phyloP scores from a whole-genome alignment of 1,139 yeast genomes.

The Candida neerlandica region DNA sequence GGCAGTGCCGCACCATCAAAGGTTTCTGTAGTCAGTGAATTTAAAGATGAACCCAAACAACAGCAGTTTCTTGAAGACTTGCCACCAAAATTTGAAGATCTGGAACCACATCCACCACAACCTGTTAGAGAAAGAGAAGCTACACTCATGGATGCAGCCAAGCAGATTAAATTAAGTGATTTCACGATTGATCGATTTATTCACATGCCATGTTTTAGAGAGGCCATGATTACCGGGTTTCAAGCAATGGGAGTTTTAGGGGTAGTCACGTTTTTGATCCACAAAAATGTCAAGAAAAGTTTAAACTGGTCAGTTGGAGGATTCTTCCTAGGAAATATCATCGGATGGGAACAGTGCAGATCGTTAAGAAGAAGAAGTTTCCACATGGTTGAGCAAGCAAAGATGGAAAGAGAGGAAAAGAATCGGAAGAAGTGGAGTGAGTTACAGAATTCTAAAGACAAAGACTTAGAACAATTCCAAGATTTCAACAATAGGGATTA shows the following conservation, averaged over 20 bases:
- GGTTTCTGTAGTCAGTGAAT: constrained; percentile 29
- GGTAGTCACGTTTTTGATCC: constrained; percentile 68
- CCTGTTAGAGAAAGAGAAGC: constrained; percentile 18
- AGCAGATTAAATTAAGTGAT: constrained; percentile 44
- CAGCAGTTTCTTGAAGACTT: constrained; percentile 35
- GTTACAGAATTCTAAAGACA: constrained; percentile 20
- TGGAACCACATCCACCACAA: constrained; percentile 16
- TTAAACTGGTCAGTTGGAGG: constrained; percentile 87
- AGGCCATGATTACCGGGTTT: constrained; percentile 84
- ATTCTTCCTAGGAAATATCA: constrained; percentile 73
- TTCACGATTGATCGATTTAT: constrained; percentile 58
- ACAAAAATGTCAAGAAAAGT: constrained; percentile 62
- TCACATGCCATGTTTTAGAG: constrained; percentile 85
- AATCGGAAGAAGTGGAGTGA: constrained; percentile 30
- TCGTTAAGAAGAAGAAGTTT: constrained; percentile 64
- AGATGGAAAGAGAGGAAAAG: constrained; percentile 48
- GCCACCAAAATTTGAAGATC: constrained; percentile 52
- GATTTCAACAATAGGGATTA: constrained; percentile 19
- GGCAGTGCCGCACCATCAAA: constrained; percentile 23
- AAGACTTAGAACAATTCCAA: constrained; percentile 32
- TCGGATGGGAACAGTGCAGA: constrained; percentile 94
- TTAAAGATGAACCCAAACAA: constrained; percentile 17
- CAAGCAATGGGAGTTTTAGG: constrained; percentile 83
- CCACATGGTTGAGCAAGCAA: constrained; percentile 64
- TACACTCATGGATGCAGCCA: constrained; percentile 35